phyloP scores from a whole-genome alignment of 192 early-diverging fungal genomes.

The Martensiomyces pterosporus region DNA sequence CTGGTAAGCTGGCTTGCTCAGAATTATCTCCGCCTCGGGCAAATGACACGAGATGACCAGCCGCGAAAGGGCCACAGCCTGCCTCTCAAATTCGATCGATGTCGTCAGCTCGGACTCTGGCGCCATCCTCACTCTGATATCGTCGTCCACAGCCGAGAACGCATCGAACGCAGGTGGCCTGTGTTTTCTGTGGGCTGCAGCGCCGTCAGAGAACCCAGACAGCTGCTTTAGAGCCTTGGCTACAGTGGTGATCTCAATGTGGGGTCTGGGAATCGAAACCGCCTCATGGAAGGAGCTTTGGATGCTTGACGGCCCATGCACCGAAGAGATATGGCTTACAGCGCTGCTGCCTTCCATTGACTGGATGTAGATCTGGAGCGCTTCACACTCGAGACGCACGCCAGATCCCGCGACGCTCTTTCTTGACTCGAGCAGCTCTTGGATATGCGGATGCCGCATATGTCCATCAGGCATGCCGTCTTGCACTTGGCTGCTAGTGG shows the following conservation, averaged over 20 bases:
- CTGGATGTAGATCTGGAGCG: conserved; percentile 31
- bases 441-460: conserved; percentile 46
- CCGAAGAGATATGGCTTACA: conserved; percentile 32
- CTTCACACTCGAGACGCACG: conserved; percentile 42
- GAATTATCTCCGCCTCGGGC: conserved; percentile 31
- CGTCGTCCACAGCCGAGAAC: conserved; percentile 39
- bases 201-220: no score
- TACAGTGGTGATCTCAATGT: conserved; percentile 46
- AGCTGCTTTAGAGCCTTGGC: conserved; percentile 13
- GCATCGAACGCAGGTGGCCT: conserved; percentile 50
- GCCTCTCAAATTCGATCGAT: conserved; percentile 45
- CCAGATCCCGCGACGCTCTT: conserved; percentile 46
- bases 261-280: conserved; percentile 37
- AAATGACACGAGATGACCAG: conserved; percentile 47
- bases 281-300: not conserved
- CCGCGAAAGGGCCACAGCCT: conserved; percentile 34
- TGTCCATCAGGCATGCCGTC: conserved; percentile 40
- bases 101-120: conserved; percentile 43
- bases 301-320: conserved; percentile 23
- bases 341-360: conserved; percentile 25
- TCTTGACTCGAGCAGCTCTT: conserved; percentile 48
- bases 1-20: conserved; percentile 28
- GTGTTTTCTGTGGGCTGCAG: not conserved
- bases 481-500: conserved; percentile 40
- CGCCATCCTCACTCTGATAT: conserved; percentile 47